Percentiles rank a stretch among this genome's conserved stretches.
Evolutionary conservation across 176 grass and related monocot genomes (phyloP).

Genomic region (Poa annua): DNA sequence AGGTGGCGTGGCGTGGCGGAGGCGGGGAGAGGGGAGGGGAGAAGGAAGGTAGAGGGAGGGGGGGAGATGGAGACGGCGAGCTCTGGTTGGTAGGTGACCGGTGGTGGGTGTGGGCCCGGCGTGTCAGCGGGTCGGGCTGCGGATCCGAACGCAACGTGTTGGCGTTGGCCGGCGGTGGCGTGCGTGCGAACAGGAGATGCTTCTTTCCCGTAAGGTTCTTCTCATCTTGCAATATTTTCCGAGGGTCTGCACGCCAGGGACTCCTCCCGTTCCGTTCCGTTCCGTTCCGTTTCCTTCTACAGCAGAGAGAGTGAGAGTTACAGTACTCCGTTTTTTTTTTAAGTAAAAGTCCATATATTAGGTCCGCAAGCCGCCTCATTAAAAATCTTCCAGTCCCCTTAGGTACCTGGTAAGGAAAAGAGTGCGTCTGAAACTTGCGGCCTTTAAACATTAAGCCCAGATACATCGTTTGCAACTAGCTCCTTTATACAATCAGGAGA

Average conservation of each 20-base stretch:
- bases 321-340: too few relatives aligned
- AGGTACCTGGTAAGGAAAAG: too few relatives aligned
- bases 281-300: neutral
- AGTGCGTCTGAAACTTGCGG: too few relatives aligned
- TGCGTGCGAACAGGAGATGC: neutral
- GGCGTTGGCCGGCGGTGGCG: neutral
- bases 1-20: conserved; percentile 31
- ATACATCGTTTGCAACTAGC: too few relatives aligned
- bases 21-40: neutral
- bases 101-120: neutral
- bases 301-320: neutral
- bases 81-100: neutral
- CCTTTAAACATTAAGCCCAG: too few relatives aligned
- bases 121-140: neutral
- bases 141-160: neutral
- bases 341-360: too few relatives aligned
- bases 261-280: too few relatives aligned
- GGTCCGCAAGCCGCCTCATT: too few relatives aligned
- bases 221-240: neutral
- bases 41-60: neutral
- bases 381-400: too few relatives aligned
- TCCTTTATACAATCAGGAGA: too few relatives aligned
- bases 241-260: conserved; percentile 7
- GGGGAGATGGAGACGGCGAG: conserved; percentile 33
- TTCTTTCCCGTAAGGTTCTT: neutral